These are phyloP conservation scores for Trichoderma atroviride DNA, from an alignment of 2,329 filamentous ascomycete genomes.

Conservation along the genomic window DNA sequence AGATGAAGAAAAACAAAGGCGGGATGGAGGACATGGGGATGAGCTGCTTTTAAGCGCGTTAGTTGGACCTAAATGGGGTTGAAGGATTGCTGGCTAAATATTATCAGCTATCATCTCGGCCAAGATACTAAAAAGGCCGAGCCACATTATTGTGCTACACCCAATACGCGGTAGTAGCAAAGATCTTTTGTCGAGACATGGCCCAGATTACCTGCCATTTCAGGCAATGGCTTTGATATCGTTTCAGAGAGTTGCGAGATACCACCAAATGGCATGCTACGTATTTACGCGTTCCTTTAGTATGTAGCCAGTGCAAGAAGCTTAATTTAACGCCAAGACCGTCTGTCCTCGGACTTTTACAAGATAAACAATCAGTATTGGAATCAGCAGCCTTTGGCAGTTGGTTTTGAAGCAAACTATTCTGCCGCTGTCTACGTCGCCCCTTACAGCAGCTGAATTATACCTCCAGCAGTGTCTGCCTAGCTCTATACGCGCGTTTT, in stretches of 20 bases:
- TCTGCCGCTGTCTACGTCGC: not conserved
- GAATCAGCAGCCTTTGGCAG: not conserved
- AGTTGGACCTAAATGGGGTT: not conserved
- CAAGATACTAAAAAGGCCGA: not conserved
- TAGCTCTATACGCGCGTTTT: not conserved
- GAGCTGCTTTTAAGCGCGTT: not conserved
- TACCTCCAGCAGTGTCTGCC: not conserved
- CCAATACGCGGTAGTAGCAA: not conserved
- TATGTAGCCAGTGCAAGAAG: too few species aligned
- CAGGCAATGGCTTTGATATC: not conserved
- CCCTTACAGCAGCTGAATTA: not conserved
- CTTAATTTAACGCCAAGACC: too few species aligned
- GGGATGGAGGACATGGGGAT: not conserved
- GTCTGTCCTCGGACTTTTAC: too few species aligned
- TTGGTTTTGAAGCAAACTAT: not conserved
- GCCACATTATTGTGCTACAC: not conserved
- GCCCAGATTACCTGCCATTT: not conserved
- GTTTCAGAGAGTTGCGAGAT: not conserved
- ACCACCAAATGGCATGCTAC: too few species aligned
- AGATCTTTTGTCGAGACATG: not conserved
- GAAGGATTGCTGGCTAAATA: constrained; percentile 13
- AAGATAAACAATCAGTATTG: not conserved
- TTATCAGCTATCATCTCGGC: not conserved
- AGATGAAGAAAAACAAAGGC: not conserved
- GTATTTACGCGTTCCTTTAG: too few species aligned